Evolutionary conservation across 2,329 filamentous ascomycete species (phyloP).

Genomic region (Alternaria triticina): DNA sequence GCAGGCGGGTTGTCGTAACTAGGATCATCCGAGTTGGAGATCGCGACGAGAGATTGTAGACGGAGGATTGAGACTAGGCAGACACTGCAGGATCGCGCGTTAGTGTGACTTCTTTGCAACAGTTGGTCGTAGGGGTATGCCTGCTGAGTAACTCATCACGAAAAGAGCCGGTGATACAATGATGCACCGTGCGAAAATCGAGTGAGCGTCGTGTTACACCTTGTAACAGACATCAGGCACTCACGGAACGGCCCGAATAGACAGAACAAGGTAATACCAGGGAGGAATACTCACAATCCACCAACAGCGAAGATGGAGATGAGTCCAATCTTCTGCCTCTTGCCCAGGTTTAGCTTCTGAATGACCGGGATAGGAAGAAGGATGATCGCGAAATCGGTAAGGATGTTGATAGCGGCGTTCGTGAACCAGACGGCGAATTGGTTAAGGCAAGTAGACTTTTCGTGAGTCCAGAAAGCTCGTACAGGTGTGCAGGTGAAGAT

Average conservation of each 20-base stretch:
- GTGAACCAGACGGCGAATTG: conserved; percentile 39
- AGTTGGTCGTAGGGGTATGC: background rate
- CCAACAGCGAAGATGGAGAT: conserved; percentile 49
- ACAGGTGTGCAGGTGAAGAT: conserved; percentile 44
- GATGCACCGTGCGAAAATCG: background rate
- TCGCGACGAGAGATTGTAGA: conserved; percentile 40
- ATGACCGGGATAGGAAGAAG: conserved; percentile 46
- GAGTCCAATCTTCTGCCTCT: conserved; percentile 45
- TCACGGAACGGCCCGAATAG: background rate
- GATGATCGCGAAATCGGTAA: conserved; percentile 43
- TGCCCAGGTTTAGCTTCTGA: conserved; percentile 41
- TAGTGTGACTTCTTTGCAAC: conserved; percentile 1
- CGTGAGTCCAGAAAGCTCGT: conserved; percentile 42
- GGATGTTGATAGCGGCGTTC: conserved; percentile 37
- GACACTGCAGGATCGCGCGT: conserved; percentile 26
- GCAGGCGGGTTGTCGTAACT: conserved; percentile 43
- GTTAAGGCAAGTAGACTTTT: conserved; percentile 39
- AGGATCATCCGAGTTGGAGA: conserved; percentile 37
- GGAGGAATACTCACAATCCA: conserved; percentile 44
- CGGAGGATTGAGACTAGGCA: conserved; percentile 45
- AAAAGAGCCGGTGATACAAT: background rate
- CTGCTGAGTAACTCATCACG: background rate
- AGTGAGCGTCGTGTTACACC: background rate
- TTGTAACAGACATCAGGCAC: conserved; percentile 8
- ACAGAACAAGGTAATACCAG: background rate